A percentile compares a stretch with the other conserved stretches of the same genome.
Conservation (phyloP, 345 rosid genomes). For the Moricandia arvensis region DNA sequence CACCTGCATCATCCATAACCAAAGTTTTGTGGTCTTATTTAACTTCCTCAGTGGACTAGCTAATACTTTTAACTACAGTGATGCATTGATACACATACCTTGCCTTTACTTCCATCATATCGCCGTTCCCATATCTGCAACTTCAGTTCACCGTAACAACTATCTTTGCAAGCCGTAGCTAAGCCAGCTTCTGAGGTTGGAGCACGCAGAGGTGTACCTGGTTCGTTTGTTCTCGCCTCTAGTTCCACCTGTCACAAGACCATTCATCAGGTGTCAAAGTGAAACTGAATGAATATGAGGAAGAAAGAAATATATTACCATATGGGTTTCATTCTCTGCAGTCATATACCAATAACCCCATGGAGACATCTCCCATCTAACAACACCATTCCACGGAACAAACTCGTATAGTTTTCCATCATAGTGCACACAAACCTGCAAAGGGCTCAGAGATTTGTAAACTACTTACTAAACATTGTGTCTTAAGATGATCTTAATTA, state of each 20-base stretch:
- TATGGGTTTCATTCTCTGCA: conserved; percentile 69
- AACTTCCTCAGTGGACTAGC: not conserved
- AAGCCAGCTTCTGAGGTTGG: conserved; percentile 81
- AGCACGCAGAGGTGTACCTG: conserved; percentile 88
- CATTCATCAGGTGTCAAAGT: conserved; percentile 2
- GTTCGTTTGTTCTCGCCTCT: conserved; percentile 69
- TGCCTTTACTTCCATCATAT: conserved; percentile 73
- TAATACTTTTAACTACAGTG: not conserved
- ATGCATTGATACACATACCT: conserved; percentile 48
- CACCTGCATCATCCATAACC: conserved; percentile 41
- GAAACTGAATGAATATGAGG: conserved; percentile 8
- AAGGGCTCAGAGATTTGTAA: not conserved
- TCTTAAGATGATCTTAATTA: not conserved
- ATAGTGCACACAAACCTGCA: conserved; percentile 91
- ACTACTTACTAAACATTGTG: not conserved
- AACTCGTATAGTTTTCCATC: conserved; percentile 80
- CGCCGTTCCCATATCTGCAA: conserved; percentile 80
- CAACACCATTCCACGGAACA: conserved; percentile 86
- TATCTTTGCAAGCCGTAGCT: conserved; percentile 86
- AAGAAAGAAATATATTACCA: conserved; percentile 43
- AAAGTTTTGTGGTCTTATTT: not conserved
- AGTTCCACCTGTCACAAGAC: conserved; percentile 59
- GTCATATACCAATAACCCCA: conserved; percentile 88
- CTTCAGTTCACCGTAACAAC: conserved; percentile 68
- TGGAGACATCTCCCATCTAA: conserved; percentile 69